These are phyloP conservation scores for Hyphodiscus sp. DNA, from an alignment of 2,329 filamentous ascomycete species.

Conservation along the genomic window DNA sequence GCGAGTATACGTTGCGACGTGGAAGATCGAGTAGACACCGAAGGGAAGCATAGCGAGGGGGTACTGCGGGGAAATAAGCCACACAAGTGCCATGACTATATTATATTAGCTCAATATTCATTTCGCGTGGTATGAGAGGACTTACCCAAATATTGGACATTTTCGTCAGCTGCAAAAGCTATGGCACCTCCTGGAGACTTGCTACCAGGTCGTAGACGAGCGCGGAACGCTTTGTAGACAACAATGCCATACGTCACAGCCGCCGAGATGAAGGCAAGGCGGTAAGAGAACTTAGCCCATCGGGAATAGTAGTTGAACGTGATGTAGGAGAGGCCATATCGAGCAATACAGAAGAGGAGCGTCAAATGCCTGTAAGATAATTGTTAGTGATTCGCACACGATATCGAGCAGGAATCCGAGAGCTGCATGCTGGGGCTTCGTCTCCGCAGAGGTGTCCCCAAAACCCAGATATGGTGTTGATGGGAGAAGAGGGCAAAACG, in stretches of 20 bases:
- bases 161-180: slow-evolving; percentile 77
- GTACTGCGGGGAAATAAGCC: slow-evolving; percentile 88
- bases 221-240: slow-evolving; percentile 94
- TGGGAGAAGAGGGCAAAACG: slow-evolving; percentile 33
- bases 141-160: slow-evolving; percentile 94
- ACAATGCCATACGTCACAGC: slow-evolving; percentile 95
- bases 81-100: slow-evolving; percentile 84
- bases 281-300: slow-evolving; percentile 79
- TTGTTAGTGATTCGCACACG: slow-evolving; percentile 11
- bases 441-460: not conserved
- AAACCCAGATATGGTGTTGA: slow-evolving; percentile 8
- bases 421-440: slow-evolving; percentile 10
- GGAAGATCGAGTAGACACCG: slow-evolving; percentile 95
- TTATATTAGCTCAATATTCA: slow-evolving; percentile 12
- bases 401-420: slow-evolving; percentile 14
- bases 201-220: slow-evolving; percentile 68
- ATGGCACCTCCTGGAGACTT: slow-evolving; percentile 52
- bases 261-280: slow-evolving; percentile 81
- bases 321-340: slow-evolving; percentile 80
- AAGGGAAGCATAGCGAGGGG: slow-evolving; percentile 89
- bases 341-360: slow-evolving; percentile 73
- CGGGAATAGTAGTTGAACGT: slow-evolving; percentile 79
- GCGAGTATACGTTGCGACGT: slow-evolving; percentile 93
- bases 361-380: slow-evolving; percentile 64
- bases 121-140: slow-evolving; percentile 14